These are phyloP conservation scores for Elsinoe batatas DNA, from an alignment of 2,329 filamentous ascomycete genomes.

Conservation along the genomic window DNA sequence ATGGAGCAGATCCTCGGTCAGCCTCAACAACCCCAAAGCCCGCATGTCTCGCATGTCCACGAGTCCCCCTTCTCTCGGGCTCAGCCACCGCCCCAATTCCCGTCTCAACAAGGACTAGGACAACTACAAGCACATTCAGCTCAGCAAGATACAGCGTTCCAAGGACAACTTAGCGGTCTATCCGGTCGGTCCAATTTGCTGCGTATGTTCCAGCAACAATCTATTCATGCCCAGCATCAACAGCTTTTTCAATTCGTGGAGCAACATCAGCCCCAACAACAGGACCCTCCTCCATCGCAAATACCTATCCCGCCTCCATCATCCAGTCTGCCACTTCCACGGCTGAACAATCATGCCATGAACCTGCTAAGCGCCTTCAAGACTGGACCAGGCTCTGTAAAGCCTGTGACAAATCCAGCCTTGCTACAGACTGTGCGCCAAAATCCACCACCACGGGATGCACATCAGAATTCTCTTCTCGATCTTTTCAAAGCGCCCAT, in stretches of 20 bases:
- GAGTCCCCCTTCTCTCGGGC: constrained; percentile 38
- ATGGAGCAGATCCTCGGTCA: constrained; percentile 44
- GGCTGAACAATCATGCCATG: constrained; percentile 48
- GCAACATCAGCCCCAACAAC: constrained; percentile 16
- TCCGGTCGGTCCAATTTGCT: constrained; percentile 5
- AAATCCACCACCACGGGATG: constrained; percentile 23
- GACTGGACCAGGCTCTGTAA: constrained; percentile 14
- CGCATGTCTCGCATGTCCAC: constrained; percentile 41
- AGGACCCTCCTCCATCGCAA: constrained; percentile 21
- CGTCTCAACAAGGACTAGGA: constrained; percentile 28
- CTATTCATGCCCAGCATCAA: constrained; percentile 17
- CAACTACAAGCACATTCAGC: constrained; percentile 15
- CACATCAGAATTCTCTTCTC: constrained; percentile 37
- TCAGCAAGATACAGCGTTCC: constrained; percentile 12
- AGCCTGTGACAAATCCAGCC: not conserved
- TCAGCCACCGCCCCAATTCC: constrained; percentile 42
- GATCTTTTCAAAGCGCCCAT: constrained; percentile 34
- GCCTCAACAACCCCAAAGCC: constrained; percentile 45
- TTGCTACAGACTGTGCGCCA: constrained; percentile 4
- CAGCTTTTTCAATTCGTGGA: constrained; percentile 19
- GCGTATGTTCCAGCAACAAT: constrained; percentile 19
- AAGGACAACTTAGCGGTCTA: constrained; percentile 11
- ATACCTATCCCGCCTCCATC: constrained; percentile 45
- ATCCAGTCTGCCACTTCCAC: constrained; percentile 48
- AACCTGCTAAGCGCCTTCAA: constrained; percentile 52